Percentiles rank a stretch among this genome's conserved stretches.
Conservation (phyloP, 2,329 filamentous ascomycete genomes). For the Pseudocercospora crystallina region DNA sequence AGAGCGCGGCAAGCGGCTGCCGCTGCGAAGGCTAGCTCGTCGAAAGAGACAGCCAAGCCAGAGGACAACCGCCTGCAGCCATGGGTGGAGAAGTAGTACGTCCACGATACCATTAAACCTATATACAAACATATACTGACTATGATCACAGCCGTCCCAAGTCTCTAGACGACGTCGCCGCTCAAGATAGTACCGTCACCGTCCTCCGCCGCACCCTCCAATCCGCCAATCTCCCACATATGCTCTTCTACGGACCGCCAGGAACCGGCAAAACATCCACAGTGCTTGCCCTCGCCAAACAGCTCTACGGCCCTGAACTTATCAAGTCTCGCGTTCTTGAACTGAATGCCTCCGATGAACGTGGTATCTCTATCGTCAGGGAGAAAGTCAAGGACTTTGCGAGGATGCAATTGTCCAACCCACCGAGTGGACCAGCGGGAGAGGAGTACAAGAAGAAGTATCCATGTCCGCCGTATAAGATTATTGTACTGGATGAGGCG, state of each 20-base stretch:
- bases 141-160: conserved; percentile 74
- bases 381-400: conserved; percentile 99
- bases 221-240: conserved; percentile 96
- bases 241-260: conserved; percentile 98
- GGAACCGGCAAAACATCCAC: conserved; percentile 98
- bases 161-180: conserved; percentile 88
- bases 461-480: conserved; percentile 96
- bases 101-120: conserved; percentile 4
- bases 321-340: conserved; percentile 94
- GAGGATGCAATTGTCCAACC: conserved; percentile 86
- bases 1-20: conserved; percentile 76
- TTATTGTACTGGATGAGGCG: conserved; percentile 96
- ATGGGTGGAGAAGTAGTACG: conserved; percentile 67
- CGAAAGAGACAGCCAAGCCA: conserved; percentile 62
- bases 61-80: conserved; percentile 74
- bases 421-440: conserved; percentile 64
- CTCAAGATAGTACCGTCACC: conserved; percentile 94
- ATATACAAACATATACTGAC: conserved; percentile 10
- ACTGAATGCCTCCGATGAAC: conserved; percentile 98
- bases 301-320: conserved; percentile 93
- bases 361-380: conserved; percentile 92
- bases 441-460: conserved; percentile 63
- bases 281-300: conserved; percentile 92
- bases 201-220: conserved; percentile 90
- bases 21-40: conserved; percentile 69